Evolutionary conservation across 2,329 filamentous ascomycete genomes (phyloP), one percentile per base, ranked within the genome.

Genomic region (Davidsoniella virescens): DNA sequence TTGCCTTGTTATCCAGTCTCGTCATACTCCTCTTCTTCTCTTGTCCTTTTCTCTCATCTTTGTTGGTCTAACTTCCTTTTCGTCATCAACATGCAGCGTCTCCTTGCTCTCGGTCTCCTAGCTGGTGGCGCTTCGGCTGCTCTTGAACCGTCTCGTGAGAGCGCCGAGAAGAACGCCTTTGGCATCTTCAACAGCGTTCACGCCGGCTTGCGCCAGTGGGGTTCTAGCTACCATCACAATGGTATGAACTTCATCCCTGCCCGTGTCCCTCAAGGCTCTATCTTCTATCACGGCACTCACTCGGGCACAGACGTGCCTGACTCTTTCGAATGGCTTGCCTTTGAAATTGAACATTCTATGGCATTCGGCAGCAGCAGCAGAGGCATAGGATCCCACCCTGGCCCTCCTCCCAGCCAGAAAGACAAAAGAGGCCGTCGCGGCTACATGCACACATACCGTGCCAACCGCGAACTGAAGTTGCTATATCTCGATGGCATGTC

Each of bases 181-280:
- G 71, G 75, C 54, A 75, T 87, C 51, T 87, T 87, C 70, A 87
- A 87, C 59, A 71, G 80, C 14, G 67, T 87, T 16, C 78, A 86
- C 55, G 78, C 78, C 8, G 80, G 81, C 1, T 78, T 83, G 67
- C 71, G 83, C 36, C 81, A 87, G 66, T 87, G 80, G 75, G 82
- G 80, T 1, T 84, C 80, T 0, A 79, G 80, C 0, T 60, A 84
- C 2, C 72, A 84, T 52, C 83, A 87, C 62, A 87, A 87, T 60
- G 84, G 84, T 50, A 80, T 87, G 70, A 77, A 78, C 1, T 71
- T 83, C 56, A 83, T 86, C 57, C 68, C 81, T 0, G 81, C 74
- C 1, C 72, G 70, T 0, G 70, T 87, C 0, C 81, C 82, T 0
- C 65, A 67, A 16, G 80, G 77, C 2, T 81, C 77, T 0, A 64